These are phyloP conservation scores for Nakaseomyces uthaithaninus DNA, from an alignment of 1,139 yeast species.

Conservation along the genomic window DNA sequence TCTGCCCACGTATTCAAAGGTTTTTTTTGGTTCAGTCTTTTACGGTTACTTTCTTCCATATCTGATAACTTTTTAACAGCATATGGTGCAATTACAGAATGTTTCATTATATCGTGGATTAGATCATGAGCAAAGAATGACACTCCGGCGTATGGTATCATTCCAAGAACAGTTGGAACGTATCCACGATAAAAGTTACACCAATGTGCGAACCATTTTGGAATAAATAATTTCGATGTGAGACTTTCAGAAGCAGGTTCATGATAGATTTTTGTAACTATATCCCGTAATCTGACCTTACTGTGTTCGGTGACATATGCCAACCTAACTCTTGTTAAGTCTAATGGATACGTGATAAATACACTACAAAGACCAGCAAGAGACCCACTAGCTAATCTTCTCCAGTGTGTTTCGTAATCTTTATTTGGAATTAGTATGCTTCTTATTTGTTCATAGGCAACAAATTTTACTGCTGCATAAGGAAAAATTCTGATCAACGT, in stretches of 20 bases:
- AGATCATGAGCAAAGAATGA: conserved; percentile 90
- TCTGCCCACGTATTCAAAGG: conserved; percentile 89
- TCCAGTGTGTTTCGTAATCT: conserved; percentile 63
- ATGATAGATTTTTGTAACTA: conserved; percentile 47
- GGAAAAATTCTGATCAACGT: conserved; percentile 88
- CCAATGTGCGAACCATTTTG: conserved; percentile 33
- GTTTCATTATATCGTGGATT: conserved; percentile 76
- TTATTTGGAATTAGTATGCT: conserved; percentile 68
- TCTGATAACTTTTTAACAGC: conserved; percentile 40
- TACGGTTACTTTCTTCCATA: conserved; percentile 17
- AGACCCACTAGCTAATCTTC: conserved; percentile 85
- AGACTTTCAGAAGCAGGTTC: conserved; percentile 46
- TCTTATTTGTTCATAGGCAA: conserved; percentile 92
- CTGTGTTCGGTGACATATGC: conserved; percentile 71
- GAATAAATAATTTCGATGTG: conserved; percentile 26
- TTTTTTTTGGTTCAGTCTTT: conserved; percentile 34
- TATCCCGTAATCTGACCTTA: conserved; percentile 48
- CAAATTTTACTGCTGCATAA: conserved; percentile 93
- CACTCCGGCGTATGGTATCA: conserved; percentile 97
- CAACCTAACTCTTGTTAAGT: conserved; percentile 78
- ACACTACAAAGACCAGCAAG: conserved; percentile 83
- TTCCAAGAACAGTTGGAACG: conserved; percentile 87
- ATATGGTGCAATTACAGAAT: conserved; percentile 43
- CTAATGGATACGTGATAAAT: conserved; percentile 85
- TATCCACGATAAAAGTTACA: conserved; percentile 89